Evolutionary conservation across 129 eudicot genomes (phyloP).

Genomic region (Smallanthus sonchifolius): DNA sequence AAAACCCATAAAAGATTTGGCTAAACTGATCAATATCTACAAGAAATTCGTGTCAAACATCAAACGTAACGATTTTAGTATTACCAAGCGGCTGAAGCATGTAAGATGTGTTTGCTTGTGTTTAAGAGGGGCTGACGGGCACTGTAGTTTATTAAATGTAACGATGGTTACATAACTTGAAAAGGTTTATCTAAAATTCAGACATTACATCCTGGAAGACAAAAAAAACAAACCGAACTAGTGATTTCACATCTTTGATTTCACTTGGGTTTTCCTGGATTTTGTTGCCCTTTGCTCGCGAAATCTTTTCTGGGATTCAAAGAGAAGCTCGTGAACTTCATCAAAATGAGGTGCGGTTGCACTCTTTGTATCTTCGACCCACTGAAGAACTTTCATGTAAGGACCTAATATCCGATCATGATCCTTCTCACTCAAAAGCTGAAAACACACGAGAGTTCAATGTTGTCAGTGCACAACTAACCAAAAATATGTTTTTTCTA

Average conservation of each 20-base stretch:
- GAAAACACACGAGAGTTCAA: neutral
- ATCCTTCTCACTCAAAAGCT: slow-evolving; percentile 52
- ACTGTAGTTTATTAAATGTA: neutral
- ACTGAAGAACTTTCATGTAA: slow-evolving; percentile 58
- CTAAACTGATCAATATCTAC: too few species aligned
- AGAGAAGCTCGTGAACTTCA: slow-evolving; percentile 46
- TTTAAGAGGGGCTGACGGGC: neutral
- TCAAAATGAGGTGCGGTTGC: slow-evolving; percentile 69
- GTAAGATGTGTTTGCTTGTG: too few species aligned
- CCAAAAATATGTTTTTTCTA: too few species aligned
- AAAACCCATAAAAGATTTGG: too few species aligned
- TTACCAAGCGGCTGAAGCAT: too few species aligned
- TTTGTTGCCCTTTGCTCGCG: slow-evolving; percentile 25
- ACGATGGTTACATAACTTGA: neutral
- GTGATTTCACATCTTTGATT: slow-evolving; percentile 28
- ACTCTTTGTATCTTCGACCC: slow-evolving; percentile 65
- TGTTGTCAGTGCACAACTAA: neutral
- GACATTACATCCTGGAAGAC: neutral
- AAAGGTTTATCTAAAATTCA: neutral
- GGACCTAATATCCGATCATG: slow-evolving; percentile 54
- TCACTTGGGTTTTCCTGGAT: neutral
- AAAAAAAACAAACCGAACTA: neutral
- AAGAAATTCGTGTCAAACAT: too few species aligned
- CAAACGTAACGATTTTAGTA: too few species aligned
- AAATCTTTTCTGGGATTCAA: slow-evolving; percentile 30